Conservation (phyloP, 129 eudicot species). For the Centaurea solstitialis region DNA sequence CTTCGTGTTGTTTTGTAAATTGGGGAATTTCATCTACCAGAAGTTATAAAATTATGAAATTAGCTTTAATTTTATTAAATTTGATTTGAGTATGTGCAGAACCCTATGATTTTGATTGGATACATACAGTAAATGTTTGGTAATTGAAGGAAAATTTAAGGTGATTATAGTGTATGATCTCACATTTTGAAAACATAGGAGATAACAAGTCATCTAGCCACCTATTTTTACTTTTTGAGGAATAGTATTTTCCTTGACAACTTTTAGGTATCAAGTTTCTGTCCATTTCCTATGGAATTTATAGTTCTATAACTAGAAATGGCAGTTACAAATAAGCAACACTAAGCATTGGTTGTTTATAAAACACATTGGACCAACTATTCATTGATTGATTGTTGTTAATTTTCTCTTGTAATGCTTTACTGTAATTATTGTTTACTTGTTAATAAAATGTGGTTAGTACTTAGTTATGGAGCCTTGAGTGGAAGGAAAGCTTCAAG, state of each 20-base stretch:
- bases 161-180: conserved; percentile 9
- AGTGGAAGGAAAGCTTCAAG: too few species aligned
- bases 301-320: not conserved
- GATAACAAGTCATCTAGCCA: not conserved
- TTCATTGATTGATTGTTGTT: too few species aligned
- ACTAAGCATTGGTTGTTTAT: not conserved
- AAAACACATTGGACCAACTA: too few species aligned
- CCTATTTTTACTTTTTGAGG: not conserved
- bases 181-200: too few species aligned
- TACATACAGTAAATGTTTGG: conserved; percentile 16
- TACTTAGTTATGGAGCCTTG: too few species aligned
- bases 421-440: too few species aligned
- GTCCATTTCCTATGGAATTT: not conserved
- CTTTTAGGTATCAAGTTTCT: not conserved
- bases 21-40: too few species aligned
- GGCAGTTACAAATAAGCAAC: not conserved
- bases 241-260: not conserved
- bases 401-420: too few species aligned
- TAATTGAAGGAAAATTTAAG: conserved; percentile 17
- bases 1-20: too few species aligned
- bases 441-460: too few species aligned
- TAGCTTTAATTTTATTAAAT: not conserved
- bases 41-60: too few species aligned
- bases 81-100: not conserved
- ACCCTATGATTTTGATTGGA: not conserved